These are phyloP conservation scores for Mariannaea elegans DNA, from an alignment of 2,329 filamentous ascomycete species.

Conservation along the genomic window DNA sequence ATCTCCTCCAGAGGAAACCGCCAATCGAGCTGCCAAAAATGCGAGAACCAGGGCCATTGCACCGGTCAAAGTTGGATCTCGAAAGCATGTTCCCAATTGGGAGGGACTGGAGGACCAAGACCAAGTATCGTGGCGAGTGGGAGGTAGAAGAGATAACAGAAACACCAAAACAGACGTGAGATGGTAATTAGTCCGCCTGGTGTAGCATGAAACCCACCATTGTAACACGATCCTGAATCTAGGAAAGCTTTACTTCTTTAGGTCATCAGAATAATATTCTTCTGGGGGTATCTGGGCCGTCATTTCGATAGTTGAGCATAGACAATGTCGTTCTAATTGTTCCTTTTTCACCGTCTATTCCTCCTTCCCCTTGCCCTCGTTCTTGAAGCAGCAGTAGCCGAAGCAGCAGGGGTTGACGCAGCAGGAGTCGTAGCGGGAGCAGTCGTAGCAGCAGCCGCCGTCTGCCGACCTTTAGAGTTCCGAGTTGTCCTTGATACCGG, in stretches of 20 bases:
- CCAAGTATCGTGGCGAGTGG: slow-evolving; percentile 54
- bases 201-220: background rate
- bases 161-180: background rate
- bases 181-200: background rate
- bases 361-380: slow-evolving; percentile 45
- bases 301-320: background rate
- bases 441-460: slow-evolving; percentile 1
- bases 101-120: slow-evolving; percentile 50
- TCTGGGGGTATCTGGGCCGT: slow-evolving; percentile 17
- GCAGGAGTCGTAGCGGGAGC: background rate
- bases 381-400: slow-evolving; percentile 19
- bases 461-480: slow-evolving; percentile 45
- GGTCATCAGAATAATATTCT: background rate
- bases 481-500: slow-evolving; percentile 49
- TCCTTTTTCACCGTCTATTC: slow-evolving; percentile 33
- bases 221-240: background rate
- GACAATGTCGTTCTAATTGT: background rate
- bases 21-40: slow-evolving; percentile 45
- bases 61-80: slow-evolving; percentile 43
- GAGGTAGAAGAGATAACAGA: slow-evolving; percentile 39
- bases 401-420: background rate
- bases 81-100: slow-evolving; percentile 49
- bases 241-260: background rate
- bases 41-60: slow-evolving; percentile 40
- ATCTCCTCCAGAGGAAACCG: slow-evolving; percentile 51